phyloP scores from a whole-genome alignment of 192 early-diverging fungal species.

The Coemansia sp. region DNA sequence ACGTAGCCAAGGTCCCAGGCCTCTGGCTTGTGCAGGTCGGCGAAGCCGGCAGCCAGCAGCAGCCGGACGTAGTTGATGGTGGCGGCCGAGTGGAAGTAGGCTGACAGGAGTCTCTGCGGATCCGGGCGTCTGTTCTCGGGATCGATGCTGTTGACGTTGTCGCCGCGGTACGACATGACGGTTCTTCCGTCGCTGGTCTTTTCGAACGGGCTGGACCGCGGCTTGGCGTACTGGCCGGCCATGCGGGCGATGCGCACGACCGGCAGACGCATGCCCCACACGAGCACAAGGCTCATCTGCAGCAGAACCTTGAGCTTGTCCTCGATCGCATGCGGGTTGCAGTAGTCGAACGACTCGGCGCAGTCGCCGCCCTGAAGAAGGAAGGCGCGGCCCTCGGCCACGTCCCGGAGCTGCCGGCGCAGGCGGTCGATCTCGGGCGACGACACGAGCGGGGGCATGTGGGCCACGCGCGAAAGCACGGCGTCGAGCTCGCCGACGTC shows the following conservation, averaged over 20 bases:
- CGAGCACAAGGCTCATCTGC: constrained; percentile 94
- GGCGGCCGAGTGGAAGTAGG: constrained; percentile 97
- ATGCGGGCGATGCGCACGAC: constrained; percentile 96
- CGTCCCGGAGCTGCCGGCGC: constrained; percentile 78
- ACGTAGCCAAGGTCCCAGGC: constrained; percentile 91
- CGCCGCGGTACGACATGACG: constrained; percentile 88
- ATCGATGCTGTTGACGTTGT: constrained; percentile 97
- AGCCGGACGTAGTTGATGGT: constrained; percentile 94
- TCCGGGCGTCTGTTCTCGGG: constrained; percentile 82
- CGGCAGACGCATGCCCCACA: constrained; percentile 90
- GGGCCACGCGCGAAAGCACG: constrained; percentile 72
- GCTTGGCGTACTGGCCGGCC: constrained; percentile 99
- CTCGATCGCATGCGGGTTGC: constrained; percentile 86
- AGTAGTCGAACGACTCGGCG: constrained; percentile 98
- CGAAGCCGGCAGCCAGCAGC: constrained; percentile 78
- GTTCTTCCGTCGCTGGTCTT: constrained; percentile 69
- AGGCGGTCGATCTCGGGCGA: constrained; percentile 82
- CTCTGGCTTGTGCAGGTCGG: constrained; percentile 88
- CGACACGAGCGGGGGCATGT: constrained; percentile 88
- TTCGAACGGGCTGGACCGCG: constrained; percentile 88
- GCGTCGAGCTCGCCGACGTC: constrained; percentile 64
- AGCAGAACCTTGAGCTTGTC: constrained; percentile 94
- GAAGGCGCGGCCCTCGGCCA: constrained; percentile 87
- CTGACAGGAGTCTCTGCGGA: constrained; percentile 86
- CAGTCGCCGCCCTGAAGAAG: constrained; percentile 98